phyloP scores from a whole-genome alignment of 2,329 filamentous ascomycete genomes.

The Exserohilum turcica region DNA sequence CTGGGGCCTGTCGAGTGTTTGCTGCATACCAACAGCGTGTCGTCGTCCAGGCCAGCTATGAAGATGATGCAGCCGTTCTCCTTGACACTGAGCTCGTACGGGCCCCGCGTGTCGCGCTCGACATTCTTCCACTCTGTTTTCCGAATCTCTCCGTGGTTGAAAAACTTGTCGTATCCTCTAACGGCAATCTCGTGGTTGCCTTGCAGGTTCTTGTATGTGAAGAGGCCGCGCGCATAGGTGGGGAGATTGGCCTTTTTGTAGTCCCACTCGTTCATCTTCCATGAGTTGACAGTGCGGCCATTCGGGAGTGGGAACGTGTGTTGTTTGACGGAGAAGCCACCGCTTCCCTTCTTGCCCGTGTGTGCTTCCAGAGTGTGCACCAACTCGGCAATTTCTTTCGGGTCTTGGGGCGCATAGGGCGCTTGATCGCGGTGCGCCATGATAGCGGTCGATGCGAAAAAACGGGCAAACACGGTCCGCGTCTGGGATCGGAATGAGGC shows the following conservation, averaged over 20 bases:
- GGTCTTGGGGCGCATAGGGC: constrained; percentile 73
- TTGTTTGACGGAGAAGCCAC: constrained; percentile 76
- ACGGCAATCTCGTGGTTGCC: constrained; percentile 78
- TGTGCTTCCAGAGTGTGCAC: constrained; percentile 67
- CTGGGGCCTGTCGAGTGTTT: constrained; percentile 93
- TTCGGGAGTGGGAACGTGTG: constrained; percentile 73
- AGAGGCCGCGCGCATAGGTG: constrained; percentile 90
- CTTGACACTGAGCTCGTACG: constrained; percentile 95
- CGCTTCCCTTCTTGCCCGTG: constrained; percentile 50
- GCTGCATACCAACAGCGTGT: constrained; percentile 91
- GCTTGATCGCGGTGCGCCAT: constrained; percentile 61
- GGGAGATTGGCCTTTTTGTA: constrained; percentile 88
- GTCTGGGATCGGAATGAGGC: background rate
- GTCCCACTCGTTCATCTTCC: constrained; percentile 93
- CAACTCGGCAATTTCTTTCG: constrained; percentile 68
- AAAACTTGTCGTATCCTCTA: constrained; percentile 98
- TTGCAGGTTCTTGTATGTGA: constrained; percentile 74
- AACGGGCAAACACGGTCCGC: background rate
- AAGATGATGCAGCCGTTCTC: constrained; percentile 99
- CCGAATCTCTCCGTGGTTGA: constrained; percentile 84
- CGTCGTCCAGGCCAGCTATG: constrained; percentile 87
- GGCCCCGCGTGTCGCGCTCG: constrained; percentile 73
- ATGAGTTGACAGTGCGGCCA: constrained; percentile 78
- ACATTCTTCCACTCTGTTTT: constrained; percentile 86
- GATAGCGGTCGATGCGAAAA: constrained; percentile 20